Conservation (phyloP, 805 yeast genomes). For the Lachancea thermotolerans region DNA sequence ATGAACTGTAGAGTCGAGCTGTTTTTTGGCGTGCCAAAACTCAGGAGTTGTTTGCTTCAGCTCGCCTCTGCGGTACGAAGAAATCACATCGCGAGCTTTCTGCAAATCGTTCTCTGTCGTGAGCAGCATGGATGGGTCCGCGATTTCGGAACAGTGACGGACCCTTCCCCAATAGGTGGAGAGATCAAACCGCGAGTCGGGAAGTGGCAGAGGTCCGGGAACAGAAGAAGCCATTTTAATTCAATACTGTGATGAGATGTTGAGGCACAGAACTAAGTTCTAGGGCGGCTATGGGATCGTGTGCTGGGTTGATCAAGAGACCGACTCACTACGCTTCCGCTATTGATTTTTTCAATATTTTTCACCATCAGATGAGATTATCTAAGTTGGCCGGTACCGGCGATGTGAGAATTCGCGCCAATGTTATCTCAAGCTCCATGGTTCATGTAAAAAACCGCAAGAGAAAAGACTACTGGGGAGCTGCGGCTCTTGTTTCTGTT, state of each 20-base stretch:
- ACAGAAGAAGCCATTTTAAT: slow-evolving; percentile 76
- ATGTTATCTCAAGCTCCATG: too few relatives aligned
- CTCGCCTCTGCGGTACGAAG: slow-evolving; percentile 68
- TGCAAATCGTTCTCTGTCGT: slow-evolving; percentile 60
- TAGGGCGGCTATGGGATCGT: background rate
- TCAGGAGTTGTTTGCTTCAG: slow-evolving; percentile 62
- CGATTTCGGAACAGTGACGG: slow-evolving; percentile 84
- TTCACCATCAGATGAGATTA: too few relatives aligned
- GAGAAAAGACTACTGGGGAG: too few relatives aligned
- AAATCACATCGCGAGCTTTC: slow-evolving; percentile 55
- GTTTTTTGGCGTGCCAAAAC: slow-evolving; percentile 81
- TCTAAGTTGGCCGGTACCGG: too few relatives aligned
- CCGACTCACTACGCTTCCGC: too few relatives aligned
- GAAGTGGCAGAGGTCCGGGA: slow-evolving; percentile 73
- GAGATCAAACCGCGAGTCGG: slow-evolving; percentile 74
- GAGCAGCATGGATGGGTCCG: slow-evolving; percentile 86
- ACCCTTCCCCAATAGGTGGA: slow-evolving; percentile 90
- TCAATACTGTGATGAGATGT: background rate
- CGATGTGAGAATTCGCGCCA: too few relatives aligned
- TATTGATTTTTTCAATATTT: too few relatives aligned
- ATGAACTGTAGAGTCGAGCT: slow-evolving; percentile 87
- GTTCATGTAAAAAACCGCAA: too few relatives aligned
- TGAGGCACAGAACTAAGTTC: background rate
- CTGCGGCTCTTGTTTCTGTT: too few relatives aligned
- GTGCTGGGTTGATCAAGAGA: too few relatives aligned